Base-by-base conservation (phyloP, 2,329 filamentous ascomycete genomes). In the Endoconidiophora laricicola region DNA sequence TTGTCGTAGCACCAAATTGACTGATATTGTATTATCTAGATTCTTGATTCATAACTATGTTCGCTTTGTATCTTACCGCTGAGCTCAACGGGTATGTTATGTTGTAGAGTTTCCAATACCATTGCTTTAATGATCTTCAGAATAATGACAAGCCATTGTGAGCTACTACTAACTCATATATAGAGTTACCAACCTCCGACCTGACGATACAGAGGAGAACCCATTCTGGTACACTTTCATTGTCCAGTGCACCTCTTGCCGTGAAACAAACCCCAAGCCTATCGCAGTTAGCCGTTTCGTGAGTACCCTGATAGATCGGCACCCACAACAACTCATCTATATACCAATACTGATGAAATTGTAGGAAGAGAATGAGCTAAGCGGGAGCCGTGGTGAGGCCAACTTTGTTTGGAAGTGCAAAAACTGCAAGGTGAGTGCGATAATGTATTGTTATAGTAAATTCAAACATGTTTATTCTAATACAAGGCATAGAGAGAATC, bases 381-480 rank as follows among this genome's bases (percentile, higher is more conserved):
- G 86, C 56, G 88, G 88, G 36, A 95, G 88, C 64, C 78, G 86
- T 60, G 91, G 91, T 56, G 88, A 96, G 65, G 91, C 91, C 54
- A 96, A 96, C 66, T 98, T 98, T 65, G 91, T 98, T n/a, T 98
- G 91, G 90, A 88, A 80, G 65, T 98, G 91, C 74, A 94, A 93
- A 67, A 90, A 91, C 62, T 98, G 91, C 79, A 93, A 91, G 77
- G 87, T 91, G 57, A 26, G 67, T 36, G 38, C 24, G 12, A 12
- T 33, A 12, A 12, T 12, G 12, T 6, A 33, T 12, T 33, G 29
- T 18, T 18, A 18, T 18, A 18, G 16, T 18, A 18, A 18, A 36
- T 26, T 16, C 42, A 6, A 14, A 38, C 16, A 26, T 23, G 10
- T 18, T 3, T 16, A 10, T n/a, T 23, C 39, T 50, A 37, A 40